Base-by-base conservation (phyloP, 2,329 filamentous ascomycete species). In the Ophiostoma sp. region DNA sequence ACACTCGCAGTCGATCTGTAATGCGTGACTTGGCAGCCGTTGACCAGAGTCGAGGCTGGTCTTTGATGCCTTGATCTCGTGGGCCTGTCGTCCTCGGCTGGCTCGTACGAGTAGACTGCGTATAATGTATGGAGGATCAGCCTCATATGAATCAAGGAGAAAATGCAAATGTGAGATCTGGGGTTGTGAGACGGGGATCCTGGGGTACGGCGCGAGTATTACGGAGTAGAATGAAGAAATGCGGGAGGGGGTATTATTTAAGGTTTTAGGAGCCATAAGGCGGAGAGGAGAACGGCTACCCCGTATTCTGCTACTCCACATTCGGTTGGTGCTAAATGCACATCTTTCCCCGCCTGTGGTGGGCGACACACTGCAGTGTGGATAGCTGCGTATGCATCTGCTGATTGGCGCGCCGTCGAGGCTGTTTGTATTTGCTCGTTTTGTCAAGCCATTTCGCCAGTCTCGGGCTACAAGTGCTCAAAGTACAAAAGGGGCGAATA, bases 171-270 rank as follows among this genome's bases (percentile, higher is more conserved):
- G 27, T 27, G 8, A 55, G 9, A 55, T 6, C n/a, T 11, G n/a
- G 49, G n/a, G 49, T 9, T 55, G n/a, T 55, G 49, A 55, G 49
- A 55, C 49, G 27, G 27, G 27, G 49, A 55, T 27, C 49, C 49
- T 55, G 49, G n/a, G 49, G 49, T 36, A 55, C 27, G 27, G 27
- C 27, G 27, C 27, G 27, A 55, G 49, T 18, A 55, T 18, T 27
- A 55, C 27, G 49, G n/a, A 55, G 49, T 55, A 55, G 49, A 55
- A 55, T 55, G 27, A 52, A 52, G 49, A 55, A n/a, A 5, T 47
- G 49, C n/a, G 27, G 27, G 49, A 55, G 49, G 49, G 49, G 49
- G 49, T 55, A 55, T 27, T 4, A 27, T 55, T 55, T 27, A 36
- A 27, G 49, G 27, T 7, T 55, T 36, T 27, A 55, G 49, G 49